Base-by-base conservation (phyloP, 1,139 yeast species). In the Geotrichum fermentans region DNA sequence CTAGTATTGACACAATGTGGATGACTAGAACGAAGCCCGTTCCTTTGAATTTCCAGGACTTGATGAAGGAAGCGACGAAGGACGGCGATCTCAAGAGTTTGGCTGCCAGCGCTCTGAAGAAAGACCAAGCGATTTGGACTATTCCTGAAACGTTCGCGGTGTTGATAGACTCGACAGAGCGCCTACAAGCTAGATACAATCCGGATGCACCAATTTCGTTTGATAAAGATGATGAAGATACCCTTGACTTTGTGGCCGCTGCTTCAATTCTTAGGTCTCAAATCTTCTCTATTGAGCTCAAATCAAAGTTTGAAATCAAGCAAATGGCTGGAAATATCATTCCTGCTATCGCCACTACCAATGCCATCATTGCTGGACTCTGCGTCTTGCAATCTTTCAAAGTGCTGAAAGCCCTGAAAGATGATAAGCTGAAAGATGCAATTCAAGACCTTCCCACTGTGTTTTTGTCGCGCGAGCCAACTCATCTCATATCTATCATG, bases 331-430 rank as follows among this genome's bases (percentile, higher is more conserved):
- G 99, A 8, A 92, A 92, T 64, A 94, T 94, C 60, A 92, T 94
- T 45, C 98, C 99, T 0, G 98, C 98, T 0, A 90, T 94, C 58
- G 98, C 98, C 11, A 92, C 98, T 1, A 92, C 97, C 10, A 94
- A 94, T 65, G 97, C 98, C 1, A 83, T 92, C 18, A 82, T 92
- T 55, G 90, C 97, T 0, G 98, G 98, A 0, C 77, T 89, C 54
- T 83, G 95, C 22, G 82, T 89, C 13, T 64, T 90, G 50, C 82
- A 80, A 48, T 83, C 90, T 0, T 68, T 87, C 47, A 77, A 79
- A 49, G 75, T 77, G 43, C 75, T 81, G n/a, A 35, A 32, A 10
- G 40, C 43, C 43, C 17, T 37, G 26, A 39, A 60, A 39, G 28
- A 33, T 4, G 44, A 33, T 16, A 40, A 36, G 7, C 20, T 45